phyloP scores from a whole-genome alignment of 352 stramenopile genomes.

The Globisporangium sylvaticum region DNA sequence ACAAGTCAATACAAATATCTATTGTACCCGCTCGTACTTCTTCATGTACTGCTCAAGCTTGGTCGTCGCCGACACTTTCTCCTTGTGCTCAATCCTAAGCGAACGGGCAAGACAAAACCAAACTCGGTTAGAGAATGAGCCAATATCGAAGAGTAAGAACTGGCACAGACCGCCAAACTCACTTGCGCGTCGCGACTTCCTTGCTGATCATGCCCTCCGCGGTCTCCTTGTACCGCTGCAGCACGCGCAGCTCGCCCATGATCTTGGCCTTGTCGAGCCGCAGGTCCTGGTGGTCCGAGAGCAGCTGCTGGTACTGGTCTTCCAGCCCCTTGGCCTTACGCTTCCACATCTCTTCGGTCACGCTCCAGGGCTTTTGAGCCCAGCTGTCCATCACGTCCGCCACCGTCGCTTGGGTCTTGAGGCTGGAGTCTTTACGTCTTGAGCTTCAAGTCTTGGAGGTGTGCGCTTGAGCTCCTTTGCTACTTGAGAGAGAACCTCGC shows the following conservation, averaged over 20 bases:
- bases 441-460: not conserved
- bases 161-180: too few relatives aligned
- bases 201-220: slow-evolving; percentile 61
- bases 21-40: slow-evolving; percentile 62
- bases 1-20: too few relatives aligned
- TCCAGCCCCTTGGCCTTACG: slow-evolving; percentile 63
- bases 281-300: slow-evolving; percentile 68
- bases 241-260: slow-evolving; percentile 56
- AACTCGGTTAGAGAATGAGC: not conserved
- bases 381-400: slow-evolving; percentile 49
- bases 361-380: slow-evolving; percentile 56
- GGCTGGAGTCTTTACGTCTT: not conserved
- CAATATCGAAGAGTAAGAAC: too few relatives aligned
- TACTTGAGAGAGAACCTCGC: not conserved
- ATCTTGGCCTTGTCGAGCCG: slow-evolving; percentile 66
- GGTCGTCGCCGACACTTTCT: slow-evolving; percentile 54
- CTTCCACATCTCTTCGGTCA: slow-evolving; percentile 78
- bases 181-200: slow-evolving; percentile 53
- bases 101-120: not conserved
- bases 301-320: slow-evolving; percentile 63
- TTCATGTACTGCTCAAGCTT: slow-evolving; percentile 80
- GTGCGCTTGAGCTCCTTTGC: not conserved
- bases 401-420: slow-evolving; percentile 16
- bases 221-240: slow-evolving; percentile 73
- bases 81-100: slow-evolving; percentile 56